These are phyloP conservation scores for Protomyces lactucae-debilis DNA, from an alignment of 1,139 yeast species.

Conservation along the genomic window DNA sequence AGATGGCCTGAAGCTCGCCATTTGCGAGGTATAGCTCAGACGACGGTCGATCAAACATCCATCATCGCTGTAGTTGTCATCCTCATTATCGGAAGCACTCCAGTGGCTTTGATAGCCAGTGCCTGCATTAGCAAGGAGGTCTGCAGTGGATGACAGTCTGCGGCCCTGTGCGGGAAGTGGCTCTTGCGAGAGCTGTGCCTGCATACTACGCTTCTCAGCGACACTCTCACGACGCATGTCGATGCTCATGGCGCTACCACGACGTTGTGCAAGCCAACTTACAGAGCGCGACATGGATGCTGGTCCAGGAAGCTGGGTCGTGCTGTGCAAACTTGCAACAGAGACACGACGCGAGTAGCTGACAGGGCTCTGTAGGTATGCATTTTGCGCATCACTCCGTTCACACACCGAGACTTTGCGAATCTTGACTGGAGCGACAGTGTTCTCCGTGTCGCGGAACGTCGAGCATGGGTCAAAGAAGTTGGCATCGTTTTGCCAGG, in stretches of 20 bases:
- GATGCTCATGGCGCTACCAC: slow-evolving; percentile 13
- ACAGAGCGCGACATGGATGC: neutral
- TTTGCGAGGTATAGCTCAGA: neutral
- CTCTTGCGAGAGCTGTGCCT: neutral
- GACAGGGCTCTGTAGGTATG: neutral
- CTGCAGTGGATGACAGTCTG: neutral
- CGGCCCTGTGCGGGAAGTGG: neutral
- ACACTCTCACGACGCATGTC: slow-evolving; percentile 23
- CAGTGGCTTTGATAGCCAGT: neutral
- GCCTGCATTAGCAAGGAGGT: neutral
- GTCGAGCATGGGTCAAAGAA: neutral
- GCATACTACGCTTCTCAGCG: slow-evolving; percentile 10
- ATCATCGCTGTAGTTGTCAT: neutral
- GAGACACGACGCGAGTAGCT: neutral
- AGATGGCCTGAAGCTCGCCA: neutral
- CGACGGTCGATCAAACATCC: neutral
- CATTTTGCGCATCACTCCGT: neutral
- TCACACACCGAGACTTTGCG: neutral
- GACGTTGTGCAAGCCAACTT: neutral
- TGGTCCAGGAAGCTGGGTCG: neutral
- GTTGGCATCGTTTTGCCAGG: too few relatives aligned
- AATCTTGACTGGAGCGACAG: neutral
- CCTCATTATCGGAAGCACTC: neutral
- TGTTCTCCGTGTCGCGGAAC: neutral
- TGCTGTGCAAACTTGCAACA: neutral